Conservation (phyloP, 1,284 basidiomycete genomes). For the Rhodotorula mucilaginosa region DNA sequence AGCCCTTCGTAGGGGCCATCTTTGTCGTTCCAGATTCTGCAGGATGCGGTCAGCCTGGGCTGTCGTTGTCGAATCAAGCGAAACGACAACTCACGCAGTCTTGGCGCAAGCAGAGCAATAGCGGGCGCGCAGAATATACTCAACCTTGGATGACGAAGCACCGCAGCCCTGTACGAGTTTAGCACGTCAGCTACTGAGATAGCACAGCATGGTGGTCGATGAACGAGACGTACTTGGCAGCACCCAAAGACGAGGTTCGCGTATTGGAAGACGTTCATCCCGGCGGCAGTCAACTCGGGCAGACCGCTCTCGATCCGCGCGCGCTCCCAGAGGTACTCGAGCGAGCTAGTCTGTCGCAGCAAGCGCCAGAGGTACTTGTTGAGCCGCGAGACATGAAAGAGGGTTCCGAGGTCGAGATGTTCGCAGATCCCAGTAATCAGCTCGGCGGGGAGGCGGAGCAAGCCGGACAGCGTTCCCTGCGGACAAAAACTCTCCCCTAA, state of each 20-base stretch:
- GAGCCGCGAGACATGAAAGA: conserved; percentile 7
- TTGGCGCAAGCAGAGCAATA: neutral
- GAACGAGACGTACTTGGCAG: neutral
- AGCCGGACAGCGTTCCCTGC: neutral
- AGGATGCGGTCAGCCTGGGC: no score
- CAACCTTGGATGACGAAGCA: conserved; percentile 3
- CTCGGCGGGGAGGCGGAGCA: conserved; percentile 13
- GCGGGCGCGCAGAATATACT: conserved; percentile 1
- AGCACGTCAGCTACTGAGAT: neutral
- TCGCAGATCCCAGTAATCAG: neutral
- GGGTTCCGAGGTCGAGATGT: conserved; percentile 3
- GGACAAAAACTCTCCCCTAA: neutral
- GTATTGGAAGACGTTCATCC: neutral
- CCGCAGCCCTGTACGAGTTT: neutral
- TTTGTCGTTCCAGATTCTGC: no score
- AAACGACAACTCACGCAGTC: no score
- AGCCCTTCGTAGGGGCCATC: no score
- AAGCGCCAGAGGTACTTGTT: neutral
- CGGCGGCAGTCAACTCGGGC: neutral
- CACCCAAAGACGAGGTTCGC: neutral
- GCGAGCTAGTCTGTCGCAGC: conserved; percentile 1
- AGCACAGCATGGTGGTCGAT: no score
- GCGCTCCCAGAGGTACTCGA: neutral
- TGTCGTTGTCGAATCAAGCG: no score
- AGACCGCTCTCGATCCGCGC: conserved; percentile 15